Evolutionary conservation across 345 rosid genomes (phyloP).

Genomic region (Moricandia arvensis): DNA sequence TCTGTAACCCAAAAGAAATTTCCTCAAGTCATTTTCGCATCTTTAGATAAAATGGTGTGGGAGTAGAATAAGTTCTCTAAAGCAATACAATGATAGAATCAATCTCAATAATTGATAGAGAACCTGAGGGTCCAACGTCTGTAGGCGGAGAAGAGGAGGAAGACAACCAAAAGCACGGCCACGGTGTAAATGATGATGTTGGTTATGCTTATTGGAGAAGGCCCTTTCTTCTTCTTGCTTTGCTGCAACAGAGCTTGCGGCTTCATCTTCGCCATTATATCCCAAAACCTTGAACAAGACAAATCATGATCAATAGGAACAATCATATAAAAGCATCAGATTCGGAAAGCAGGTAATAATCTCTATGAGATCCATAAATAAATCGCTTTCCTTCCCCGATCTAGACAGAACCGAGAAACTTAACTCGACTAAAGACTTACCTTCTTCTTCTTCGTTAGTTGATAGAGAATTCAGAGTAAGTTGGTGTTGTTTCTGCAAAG

Average conservation of each 20-base stretch:
- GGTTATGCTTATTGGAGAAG: slow-evolving; percentile 53
- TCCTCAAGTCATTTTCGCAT: slow-evolving; percentile 4
- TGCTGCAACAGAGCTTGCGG: slow-evolving; percentile 65
- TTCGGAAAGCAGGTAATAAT: too few relatives aligned
- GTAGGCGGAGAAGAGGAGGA: slow-evolving; percentile 59
- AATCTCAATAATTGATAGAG: neutral
- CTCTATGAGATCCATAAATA: too few relatives aligned
- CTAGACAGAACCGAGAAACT: too few relatives aligned
- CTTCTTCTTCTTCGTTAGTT: too few relatives aligned
- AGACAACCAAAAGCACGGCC: slow-evolving; percentile 45
- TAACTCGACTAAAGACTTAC: too few relatives aligned
- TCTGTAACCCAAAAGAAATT: slow-evolving; percentile 38
- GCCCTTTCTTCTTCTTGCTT: slow-evolving; percentile 79
- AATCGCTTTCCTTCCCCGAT: too few relatives aligned
- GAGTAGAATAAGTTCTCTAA: neutral
- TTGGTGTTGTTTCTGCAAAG: too few relatives aligned
- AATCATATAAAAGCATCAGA: too few relatives aligned
- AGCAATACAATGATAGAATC: neutral
- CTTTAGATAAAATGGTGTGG: neutral
- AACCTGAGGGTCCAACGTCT: slow-evolving; percentile 62
- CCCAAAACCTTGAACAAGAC: too few relatives aligned
- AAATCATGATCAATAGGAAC: too few relatives aligned
- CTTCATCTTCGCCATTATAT: too few relatives aligned
- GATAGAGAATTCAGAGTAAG: too few relatives aligned
- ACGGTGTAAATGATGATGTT: slow-evolving; percentile 46